Evolutionary conservation across 176 grass and related monocot species (phyloP).

Genomic region (Oryza rufipogon): DNA sequence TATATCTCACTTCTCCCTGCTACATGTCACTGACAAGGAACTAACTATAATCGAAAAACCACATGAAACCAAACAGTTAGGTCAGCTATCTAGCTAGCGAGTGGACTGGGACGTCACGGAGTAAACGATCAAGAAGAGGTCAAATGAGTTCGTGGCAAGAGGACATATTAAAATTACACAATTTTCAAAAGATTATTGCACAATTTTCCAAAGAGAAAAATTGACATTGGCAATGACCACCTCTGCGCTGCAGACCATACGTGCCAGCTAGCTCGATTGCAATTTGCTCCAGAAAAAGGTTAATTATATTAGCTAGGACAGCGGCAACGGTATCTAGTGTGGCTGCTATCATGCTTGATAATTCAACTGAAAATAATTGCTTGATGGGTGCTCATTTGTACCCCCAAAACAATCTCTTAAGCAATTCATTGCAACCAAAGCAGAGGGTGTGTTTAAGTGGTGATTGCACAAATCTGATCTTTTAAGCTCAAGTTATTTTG

Average conservation of each 20-base stretch:
- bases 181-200: too few species aligned
- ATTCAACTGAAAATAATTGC: background rate
- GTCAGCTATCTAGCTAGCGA: background rate
- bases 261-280: background rate
- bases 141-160: background rate
- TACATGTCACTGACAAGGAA: background rate
- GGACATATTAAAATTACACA: background rate
- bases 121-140: background rate
- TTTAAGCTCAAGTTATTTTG: background rate
- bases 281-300: background rate
- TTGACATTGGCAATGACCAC: background rate
- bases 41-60: background rate
- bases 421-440: background rate
- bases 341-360: background rate
- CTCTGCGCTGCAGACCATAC: background rate
- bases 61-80: background rate
- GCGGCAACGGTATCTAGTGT: background rate
- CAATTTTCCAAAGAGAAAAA: background rate
- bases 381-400: background rate
- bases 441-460: background rate
- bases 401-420: too few species aligned
- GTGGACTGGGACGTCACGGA: background rate
- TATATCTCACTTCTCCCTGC: background rate
- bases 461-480: background rate
- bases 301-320: background rate